Conservation (phyloP, 306 rosid genomes). For the Notholithocarpus densiflorus region DNA sequence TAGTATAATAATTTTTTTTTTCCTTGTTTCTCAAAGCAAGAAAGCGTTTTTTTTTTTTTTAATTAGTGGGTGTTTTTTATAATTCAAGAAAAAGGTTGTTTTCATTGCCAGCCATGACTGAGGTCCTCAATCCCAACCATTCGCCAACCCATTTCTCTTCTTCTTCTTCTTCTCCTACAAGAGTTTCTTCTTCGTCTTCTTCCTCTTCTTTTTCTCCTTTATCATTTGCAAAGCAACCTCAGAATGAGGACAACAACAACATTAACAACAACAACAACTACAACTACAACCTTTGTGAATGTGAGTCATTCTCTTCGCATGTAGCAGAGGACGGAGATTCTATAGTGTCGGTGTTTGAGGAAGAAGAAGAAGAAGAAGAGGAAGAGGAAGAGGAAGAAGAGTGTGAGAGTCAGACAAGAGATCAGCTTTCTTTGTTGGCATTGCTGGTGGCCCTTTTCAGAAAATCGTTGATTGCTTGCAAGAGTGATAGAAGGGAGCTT, state of each 20-base stretch:
- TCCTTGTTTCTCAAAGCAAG: constrained; percentile 14
- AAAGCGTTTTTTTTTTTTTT: neutral
- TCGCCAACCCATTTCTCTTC: constrained; percentile 46
- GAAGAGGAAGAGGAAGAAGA: constrained; percentile 18
- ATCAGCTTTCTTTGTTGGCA: constrained; percentile 56
- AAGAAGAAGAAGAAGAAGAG: constrained; percentile 18
- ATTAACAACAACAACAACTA: neutral
- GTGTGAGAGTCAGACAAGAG: constrained; percentile 20
- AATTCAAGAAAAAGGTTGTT: constrained; percentile 39
- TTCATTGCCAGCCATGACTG: constrained; percentile 80
- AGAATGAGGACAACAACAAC: constrained; percentile 31
- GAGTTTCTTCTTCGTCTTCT: constrained; percentile 37
- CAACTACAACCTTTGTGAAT: constrained; percentile 8
- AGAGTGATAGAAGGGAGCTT: constrained; percentile 42
- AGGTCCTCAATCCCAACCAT: constrained; percentile 47
- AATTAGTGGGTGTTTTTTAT: constrained; percentile 9
- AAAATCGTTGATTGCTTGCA: constrained; percentile 55
- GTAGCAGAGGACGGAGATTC: constrained; percentile 27
- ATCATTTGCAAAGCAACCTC: constrained; percentile 8
- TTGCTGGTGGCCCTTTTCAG: constrained; percentile 56
- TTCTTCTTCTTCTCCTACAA: constrained; percentile 35
- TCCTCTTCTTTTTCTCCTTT: constrained; percentile 14
- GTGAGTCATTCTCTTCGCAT: constrained; percentile 22
- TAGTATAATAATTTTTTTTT: constrained; percentile 12
- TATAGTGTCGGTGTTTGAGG: constrained; percentile 22